Conservation (phyloP, 495 filamentous ascomycete species). For the Oleoguttula mirabilis region DNA sequence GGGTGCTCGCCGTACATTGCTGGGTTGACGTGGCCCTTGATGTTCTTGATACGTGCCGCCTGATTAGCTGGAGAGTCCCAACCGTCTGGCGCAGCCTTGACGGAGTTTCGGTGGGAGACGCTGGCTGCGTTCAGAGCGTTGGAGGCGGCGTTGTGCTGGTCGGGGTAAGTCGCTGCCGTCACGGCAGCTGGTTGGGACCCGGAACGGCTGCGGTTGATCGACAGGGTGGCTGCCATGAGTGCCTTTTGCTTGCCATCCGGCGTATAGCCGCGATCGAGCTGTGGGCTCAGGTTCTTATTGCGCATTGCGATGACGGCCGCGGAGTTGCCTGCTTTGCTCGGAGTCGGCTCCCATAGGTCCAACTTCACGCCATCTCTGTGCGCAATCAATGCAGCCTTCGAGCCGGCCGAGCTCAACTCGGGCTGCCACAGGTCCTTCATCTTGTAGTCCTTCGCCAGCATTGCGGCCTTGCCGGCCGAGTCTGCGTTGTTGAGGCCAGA, state of each 20-base stretch:
- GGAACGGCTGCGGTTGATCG: slow-evolving; percentile 50
- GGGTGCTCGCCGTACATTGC: slow-evolving; percentile 67
- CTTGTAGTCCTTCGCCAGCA: slow-evolving; percentile 56
- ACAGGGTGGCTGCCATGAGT: slow-evolving; percentile 58
- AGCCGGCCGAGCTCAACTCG: slow-evolving; percentile 46
- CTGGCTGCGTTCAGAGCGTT: slow-evolving; percentile 61
- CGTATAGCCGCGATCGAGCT: slow-evolving; percentile 35
- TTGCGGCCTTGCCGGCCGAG: slow-evolving; percentile 52
- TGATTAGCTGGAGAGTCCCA: slow-evolving; percentile 36
- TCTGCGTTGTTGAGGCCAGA: slow-evolving; percentile 42
- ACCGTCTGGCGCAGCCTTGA: slow-evolving; percentile 18
- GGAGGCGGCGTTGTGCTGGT: slow-evolving; percentile 44
- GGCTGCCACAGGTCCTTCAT: slow-evolving; percentile 42
- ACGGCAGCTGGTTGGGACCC: slow-evolving; percentile 47
- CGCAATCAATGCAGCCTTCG: slow-evolving; percentile 62
- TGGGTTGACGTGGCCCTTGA: slow-evolving; percentile 38
- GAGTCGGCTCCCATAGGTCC: slow-evolving; percentile 37
- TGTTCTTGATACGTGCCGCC: slow-evolving; percentile 45
- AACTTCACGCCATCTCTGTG: slow-evolving; percentile 46
- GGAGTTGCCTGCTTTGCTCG: slow-evolving; percentile 42
- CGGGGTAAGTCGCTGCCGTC: slow-evolving; percentile 37
- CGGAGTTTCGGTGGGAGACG: slow-evolving; percentile 37
- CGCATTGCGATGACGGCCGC: slow-evolving; percentile 47
- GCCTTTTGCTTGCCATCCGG: slow-evolving; percentile 46
- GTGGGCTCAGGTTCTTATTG: slow-evolving; percentile 31